Evolutionary conservation across 371 early-diverging fungal genomes (phyloP).

Genomic region (Saksenaea oblongispora): DNA sequence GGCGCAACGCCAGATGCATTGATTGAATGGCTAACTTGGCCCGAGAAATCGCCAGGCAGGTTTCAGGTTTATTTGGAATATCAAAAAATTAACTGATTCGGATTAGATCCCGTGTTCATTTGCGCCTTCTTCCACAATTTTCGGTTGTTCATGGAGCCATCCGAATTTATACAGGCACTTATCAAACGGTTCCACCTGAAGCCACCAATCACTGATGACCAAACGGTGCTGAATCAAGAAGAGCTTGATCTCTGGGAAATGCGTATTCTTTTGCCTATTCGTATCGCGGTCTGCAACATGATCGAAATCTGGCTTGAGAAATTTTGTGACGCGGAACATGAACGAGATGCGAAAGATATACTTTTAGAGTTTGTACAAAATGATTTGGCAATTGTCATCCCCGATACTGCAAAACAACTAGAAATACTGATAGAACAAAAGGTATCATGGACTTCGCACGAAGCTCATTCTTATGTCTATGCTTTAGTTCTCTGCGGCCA

Average conservation of each 20-base stretch:
- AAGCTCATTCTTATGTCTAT: background rate
- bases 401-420: slow-evolving; percentile 45
- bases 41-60: slow-evolving; percentile 65
- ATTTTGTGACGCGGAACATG: slow-evolving; percentile 71
- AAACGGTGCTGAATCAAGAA: slow-evolving; percentile 59
- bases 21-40: slow-evolving; percentile 84
- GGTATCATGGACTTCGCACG: slow-evolving; percentile 15
- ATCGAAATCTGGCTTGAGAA: slow-evolving; percentile 91
- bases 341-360: slow-evolving; percentile 28
- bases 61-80: background rate
- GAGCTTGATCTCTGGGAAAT: slow-evolving; percentile 80
- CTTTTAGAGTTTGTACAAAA: slow-evolving; percentile 28
- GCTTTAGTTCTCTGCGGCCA: background rate
- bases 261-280: slow-evolving; percentile 82
- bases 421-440: slow-evolving; percentile 31
- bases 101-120: slow-evolving; percentile 73
- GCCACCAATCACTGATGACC: slow-evolving; percentile 56
- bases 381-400: slow-evolving; percentile 37
- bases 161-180: slow-evolving; percentile 68
- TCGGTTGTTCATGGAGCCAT: slow-evolving; percentile 79
- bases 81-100: background rate
- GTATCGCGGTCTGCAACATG: slow-evolving; percentile 85
- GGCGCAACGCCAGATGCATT: slow-evolving; percentile 86
- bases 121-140: slow-evolving; percentile 90
- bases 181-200: slow-evolving; percentile 70